These are phyloP conservation scores for Apiospora aurea DNA, from an alignment of 2,329 filamentous ascomycete genomes.

Conservation along the genomic window DNA sequence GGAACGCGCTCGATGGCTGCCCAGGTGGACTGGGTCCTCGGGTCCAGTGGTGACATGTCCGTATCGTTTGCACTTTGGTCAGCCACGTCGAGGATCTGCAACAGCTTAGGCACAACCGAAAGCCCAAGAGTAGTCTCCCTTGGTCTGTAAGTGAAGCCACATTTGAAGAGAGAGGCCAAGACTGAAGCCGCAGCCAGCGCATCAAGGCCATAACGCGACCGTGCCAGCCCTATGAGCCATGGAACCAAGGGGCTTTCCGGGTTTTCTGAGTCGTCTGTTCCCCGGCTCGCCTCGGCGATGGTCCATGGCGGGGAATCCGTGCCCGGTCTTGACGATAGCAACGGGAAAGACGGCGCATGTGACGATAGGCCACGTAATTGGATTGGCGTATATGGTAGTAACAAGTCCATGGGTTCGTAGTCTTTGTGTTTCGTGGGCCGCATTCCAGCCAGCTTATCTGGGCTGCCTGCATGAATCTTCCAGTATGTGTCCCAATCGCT, in stretches of 20 bases:
- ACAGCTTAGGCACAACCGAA: conserved; percentile 73
- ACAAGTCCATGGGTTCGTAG: conserved; percentile 66
- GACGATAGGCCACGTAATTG: conserved; percentile 42
- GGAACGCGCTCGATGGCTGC: conserved; percentile 74
- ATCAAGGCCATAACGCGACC: conserved; percentile 63
- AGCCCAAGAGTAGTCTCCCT: conserved; percentile 71
- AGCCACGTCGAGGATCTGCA: conserved; percentile 68
- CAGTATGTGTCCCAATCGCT: conserved; percentile 57
- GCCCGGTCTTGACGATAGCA: conserved; percentile 47
- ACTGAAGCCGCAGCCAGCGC: conserved; percentile 74
- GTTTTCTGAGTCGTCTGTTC: conserved; percentile 55
- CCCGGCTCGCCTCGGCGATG: conserved; percentile 35
- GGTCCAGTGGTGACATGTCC: conserved; percentile 46
- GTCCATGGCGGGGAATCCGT: conserved; percentile 35
- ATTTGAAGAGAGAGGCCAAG: conserved; percentile 72
- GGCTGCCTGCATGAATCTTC: conserved; percentile 58
- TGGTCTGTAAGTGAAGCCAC: conserved; percentile 68
- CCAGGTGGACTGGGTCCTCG: conserved; percentile 30
- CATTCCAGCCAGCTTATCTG: conserved; percentile 58
- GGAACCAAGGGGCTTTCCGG: conserved; percentile 75
- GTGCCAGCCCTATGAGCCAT: conserved; percentile 73
- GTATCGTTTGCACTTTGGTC: conserved; percentile 48
- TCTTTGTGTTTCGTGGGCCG: conserved; percentile 52
- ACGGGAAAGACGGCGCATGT: conserved; percentile 58
- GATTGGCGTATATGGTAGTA: conserved; percentile 64